Evolutionary conservation across 2,329 filamentous ascomycete species (phyloP).

Genomic region (Cytospora mali): DNA sequence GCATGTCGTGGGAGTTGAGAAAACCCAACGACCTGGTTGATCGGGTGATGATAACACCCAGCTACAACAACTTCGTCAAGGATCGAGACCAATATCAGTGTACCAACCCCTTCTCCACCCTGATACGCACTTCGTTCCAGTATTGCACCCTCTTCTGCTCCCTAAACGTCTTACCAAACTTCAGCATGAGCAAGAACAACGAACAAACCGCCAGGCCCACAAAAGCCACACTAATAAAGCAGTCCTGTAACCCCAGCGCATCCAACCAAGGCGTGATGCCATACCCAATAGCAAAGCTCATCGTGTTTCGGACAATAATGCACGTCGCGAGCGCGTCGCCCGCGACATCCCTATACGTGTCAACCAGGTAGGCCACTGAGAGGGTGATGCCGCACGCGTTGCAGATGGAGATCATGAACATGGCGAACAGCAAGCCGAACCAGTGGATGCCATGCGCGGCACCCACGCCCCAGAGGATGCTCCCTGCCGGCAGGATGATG

Average conservation of each 20-base stretch:
- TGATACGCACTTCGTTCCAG: conserved; percentile 36
- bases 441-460: conserved; percentile 49
- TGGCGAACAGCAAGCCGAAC: conserved; percentile 50
- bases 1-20: not conserved
- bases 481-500: conserved; percentile 45
- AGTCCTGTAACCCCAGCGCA: conserved; percentile 25
- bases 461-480: conserved; percentile 55
- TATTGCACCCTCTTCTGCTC: conserved; percentile 36
- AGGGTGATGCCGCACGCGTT: conserved; percentile 48
- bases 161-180: conserved; percentile 36
- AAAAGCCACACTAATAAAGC: conserved; percentile 35
- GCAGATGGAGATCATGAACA: conserved; percentile 48
- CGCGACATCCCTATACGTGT: conserved; percentile 50
- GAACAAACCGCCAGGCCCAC: conserved; percentile 37
- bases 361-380: conserved; percentile 49
- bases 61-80: not conserved
- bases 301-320: conserved; percentile 40
- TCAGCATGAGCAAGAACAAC: conserved; percentile 37
- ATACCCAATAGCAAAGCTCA: conserved; percentile 29
- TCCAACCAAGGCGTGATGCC: conserved; percentile 29
- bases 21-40: not conserved
- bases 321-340: conserved; percentile 54
- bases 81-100: conserved; percentile 29
- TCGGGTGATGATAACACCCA: too few species aligned
- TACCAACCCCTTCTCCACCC: conserved; percentile 36